These are phyloP conservation scores for Trichomonascaceae sp. DNA, from an alignment of 1,139 yeast genomes.

Conservation along the genomic window DNA sequence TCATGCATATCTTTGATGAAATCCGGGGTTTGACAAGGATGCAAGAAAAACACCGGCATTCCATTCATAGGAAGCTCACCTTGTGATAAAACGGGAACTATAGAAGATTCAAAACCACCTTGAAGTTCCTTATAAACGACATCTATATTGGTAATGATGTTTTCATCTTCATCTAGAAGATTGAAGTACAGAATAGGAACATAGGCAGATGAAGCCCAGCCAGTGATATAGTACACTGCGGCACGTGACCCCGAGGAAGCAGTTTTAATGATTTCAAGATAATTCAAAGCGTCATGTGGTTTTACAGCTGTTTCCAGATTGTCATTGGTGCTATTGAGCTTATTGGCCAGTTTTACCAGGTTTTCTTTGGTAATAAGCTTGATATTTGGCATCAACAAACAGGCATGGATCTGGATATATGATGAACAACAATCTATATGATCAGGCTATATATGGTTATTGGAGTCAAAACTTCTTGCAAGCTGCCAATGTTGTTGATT, in stretches of 20 bases:
- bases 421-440: not conserved
- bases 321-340: not conserved
- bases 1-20: constrained; percentile 14
- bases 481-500: too few species aligned
- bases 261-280: not conserved
- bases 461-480: too few species aligned
- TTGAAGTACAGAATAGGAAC: constrained; percentile 31
- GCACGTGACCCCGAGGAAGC: not conserved
- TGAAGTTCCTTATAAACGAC: constrained; percentile 16
- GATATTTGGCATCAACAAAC: not conserved
- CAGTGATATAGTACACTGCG: constrained; percentile 19
- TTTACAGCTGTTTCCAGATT: not conserved
- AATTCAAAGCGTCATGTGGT: not conserved
- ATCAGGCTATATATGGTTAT: not conserved
- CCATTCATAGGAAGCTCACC: constrained; percentile 32
- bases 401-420: not conserved
- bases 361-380: not conserved
- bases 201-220: constrained; percentile 28
- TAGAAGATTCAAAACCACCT: not conserved
- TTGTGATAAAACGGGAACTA: constrained; percentile 19
- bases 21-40: constrained; percentile 35
- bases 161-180: constrained; percentile 16
- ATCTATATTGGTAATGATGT: constrained; percentile 18
- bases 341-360: not conserved
- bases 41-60: constrained; percentile 32